These are phyloP conservation scores for Anisodus tanguticus DNA, from an alignment of 257 asterid genomes.

Conservation along the genomic window DNA sequence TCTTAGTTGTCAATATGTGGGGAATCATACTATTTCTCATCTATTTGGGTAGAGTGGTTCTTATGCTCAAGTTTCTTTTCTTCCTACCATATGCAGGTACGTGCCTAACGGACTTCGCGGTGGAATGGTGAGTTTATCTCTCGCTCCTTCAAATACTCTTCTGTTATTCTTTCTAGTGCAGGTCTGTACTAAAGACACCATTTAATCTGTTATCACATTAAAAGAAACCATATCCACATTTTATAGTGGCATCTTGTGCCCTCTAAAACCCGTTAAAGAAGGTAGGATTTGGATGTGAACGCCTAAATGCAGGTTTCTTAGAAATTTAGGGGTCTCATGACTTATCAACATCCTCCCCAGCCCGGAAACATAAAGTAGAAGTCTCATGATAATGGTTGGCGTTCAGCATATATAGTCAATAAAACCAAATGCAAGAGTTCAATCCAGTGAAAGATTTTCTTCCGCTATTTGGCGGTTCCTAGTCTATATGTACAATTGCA, in stretches of 20 bases:
- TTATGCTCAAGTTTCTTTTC: not conserved
- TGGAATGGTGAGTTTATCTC: constrained; percentile 79
- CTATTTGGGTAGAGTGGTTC: not conserved
- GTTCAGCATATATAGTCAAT: too few relatives aligned
- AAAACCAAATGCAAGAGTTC: not conserved
- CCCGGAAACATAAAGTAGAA: not conserved
- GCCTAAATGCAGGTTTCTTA: not conserved
- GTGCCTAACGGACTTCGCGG: constrained; percentile 93
- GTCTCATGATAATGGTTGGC: too few relatives aligned
- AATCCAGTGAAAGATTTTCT: too few relatives aligned
- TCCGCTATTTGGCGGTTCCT: not conserved
- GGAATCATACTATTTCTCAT: not conserved
- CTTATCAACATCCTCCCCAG: not conserved
- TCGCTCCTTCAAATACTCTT: constrained; percentile 67
- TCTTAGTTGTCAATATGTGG: not conserved
- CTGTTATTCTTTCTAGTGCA: constrained; percentile 58
- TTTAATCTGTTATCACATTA: not conserved
- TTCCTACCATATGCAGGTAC: constrained; percentile 49
- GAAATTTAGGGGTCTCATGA: not conserved
- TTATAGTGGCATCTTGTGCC: not conserved
- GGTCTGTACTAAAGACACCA: constrained; percentile 43
- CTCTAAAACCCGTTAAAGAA: not conserved
- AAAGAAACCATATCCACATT: not conserved
- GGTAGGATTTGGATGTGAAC: not conserved
- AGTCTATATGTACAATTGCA: not conserved